Conservation (phyloP, 1,284 basidiomycete species). For the Sparassis latifolia region DNA sequence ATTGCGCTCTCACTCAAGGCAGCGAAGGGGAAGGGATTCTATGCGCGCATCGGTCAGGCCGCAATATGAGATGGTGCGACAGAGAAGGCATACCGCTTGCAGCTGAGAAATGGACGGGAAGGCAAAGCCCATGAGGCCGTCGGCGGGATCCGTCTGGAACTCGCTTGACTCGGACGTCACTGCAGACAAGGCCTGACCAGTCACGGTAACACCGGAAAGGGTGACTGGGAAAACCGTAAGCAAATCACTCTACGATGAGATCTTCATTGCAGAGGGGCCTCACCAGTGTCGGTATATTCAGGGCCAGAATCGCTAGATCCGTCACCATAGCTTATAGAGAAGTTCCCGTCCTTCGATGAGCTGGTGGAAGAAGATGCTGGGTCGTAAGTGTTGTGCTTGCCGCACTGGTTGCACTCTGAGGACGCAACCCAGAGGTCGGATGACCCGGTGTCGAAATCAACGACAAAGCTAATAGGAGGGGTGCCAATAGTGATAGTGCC, state of each 20-base stretch:
- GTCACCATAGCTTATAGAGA: slow-evolving; percentile 46
- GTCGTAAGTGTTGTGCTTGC: slow-evolving; percentile 21
- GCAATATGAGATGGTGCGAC: neutral
- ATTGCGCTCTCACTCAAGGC: slow-evolving; percentile 32
- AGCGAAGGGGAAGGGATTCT: slow-evolving; percentile 39
- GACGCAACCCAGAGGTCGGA: slow-evolving; percentile 20
- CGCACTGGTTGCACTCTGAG: slow-evolving; percentile 11
- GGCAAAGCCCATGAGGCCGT: slow-evolving; percentile 20
- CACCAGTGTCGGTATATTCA: slow-evolving; percentile 43
- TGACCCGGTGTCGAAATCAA: slow-evolving; percentile 22
- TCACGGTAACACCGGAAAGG: slow-evolving; percentile 12
- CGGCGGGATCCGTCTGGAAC: slow-evolving; percentile 9
- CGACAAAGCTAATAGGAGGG: slow-evolving; percentile 9
- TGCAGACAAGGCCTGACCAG: slow-evolving; percentile 11
- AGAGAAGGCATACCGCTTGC: neutral
- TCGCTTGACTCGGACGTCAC: slow-evolving; percentile 9
- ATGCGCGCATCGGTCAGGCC: neutral
- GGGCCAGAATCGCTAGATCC: slow-evolving; percentile 43
- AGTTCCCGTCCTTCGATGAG: slow-evolving; percentile 23
- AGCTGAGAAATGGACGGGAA: neutral
- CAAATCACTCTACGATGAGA: neutral
- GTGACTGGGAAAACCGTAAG: neutral
- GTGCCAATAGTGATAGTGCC: slow-evolving; percentile 15
- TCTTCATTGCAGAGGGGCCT: neutral
- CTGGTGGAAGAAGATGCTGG: slow-evolving; percentile 30